These are phyloP conservation scores for Pseudotsuga menziesii DNA, from an alignment of 75 land plant genomes.

Conservation along the genomic window DNA sequence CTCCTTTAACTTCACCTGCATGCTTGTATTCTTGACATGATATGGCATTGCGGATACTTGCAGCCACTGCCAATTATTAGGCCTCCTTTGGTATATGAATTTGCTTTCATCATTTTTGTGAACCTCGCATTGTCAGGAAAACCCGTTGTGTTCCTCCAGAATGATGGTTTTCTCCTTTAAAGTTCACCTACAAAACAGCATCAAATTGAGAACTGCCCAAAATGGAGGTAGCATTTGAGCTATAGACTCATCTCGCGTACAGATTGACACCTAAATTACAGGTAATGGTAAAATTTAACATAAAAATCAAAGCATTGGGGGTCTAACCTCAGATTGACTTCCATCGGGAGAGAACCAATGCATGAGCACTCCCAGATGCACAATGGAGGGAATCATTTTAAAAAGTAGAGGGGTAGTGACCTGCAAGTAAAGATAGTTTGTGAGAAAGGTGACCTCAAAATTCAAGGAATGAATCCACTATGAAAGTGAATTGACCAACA, in stretches of 20 bases:
- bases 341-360: slow-evolving; percentile 82
- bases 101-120: slow-evolving; percentile 3
- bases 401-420: slow-evolving; percentile 95
- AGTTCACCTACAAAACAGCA: background rate
- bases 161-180: slow-evolving; percentile 5
- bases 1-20: background rate
- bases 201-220: background rate
- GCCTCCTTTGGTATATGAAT: background rate
- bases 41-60: background rate
- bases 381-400: slow-evolving; percentile 88
- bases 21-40: background rate
- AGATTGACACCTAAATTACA: background rate
- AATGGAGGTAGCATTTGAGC: background rate
- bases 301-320: background rate
- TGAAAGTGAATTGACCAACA: too few relatives aligned
- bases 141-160: slow-evolving; percentile 1
- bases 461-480: background rate
- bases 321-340: slow-evolving; percentile 52
- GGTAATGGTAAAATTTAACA: background rate
- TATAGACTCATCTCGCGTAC: background rate
- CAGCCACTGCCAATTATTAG: background rate
- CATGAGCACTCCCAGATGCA: slow-evolving; percentile 81
- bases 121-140: background rate
- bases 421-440: slow-evolving; percentile 28
- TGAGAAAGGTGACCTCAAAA: background rate